Base-by-base conservation (phyloP, 352 stramenopile genomes). In the Peronosclerospora sorghi region DNA sequence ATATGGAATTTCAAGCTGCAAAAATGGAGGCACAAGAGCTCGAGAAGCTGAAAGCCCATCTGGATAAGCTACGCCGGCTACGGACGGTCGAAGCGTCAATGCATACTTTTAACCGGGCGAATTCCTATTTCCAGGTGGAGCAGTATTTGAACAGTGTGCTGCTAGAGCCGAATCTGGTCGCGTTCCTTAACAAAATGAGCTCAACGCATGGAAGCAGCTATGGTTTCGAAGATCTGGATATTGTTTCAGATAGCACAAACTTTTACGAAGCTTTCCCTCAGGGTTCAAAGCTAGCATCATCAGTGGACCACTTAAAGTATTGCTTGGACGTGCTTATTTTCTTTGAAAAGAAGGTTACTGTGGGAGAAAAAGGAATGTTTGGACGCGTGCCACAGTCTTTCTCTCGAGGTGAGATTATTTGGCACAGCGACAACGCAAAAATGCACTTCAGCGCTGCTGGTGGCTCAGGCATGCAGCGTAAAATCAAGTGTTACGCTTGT, bases 321-420 rank as follows among this genome's bases (percentile, higher is more conserved):
- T 86, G 69, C 30, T 56, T 90, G 10, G 80, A 93, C 41, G 78
- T 90, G 23, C 62, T 93, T 15, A 68, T 90, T 21, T 88, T 87
- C 37, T 89, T 93, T 40, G 80, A 93, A 43, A 93, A 93, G 42
- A 74, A 89, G 32, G 74, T 89, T 8, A 88, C 76, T 4, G 34
- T 86, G 17, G 73, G 72, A 9, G 68, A 84, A 45, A 65, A 70
- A 37, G 64, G 64, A 6, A 41, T 84, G 1, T 86, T 90, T 43
- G 68, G 72, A 14, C 71, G 71, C 9, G 62, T 93, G 0, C 80
- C 80, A 6, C 56, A 82, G 21, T 86, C 77, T 17, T 87, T 93
- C 27, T 80, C 68, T 32, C 77, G 80, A 14, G 80, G 80, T 1
- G 77, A 93, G 41, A 46, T 88, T 1, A 51, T 86, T n/a, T 79